Evolutionary conservation across 768 basidiomycete species (phyloP).

Genomic region (Tylopilus intermedius): DNA sequence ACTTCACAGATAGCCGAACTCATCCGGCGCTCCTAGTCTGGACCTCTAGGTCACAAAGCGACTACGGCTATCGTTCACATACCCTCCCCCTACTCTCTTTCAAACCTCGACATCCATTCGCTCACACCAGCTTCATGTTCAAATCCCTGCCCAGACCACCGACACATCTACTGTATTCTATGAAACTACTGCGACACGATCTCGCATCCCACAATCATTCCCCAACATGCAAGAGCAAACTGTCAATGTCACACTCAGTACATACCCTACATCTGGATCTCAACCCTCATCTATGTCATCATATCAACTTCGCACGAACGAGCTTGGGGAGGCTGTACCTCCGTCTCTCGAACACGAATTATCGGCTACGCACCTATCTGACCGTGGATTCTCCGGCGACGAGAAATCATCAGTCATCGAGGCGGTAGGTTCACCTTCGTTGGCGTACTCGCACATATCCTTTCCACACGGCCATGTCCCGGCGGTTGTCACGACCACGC

Average conservation of each 20-base stretch:
- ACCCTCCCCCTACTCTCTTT: constrained; percentile 47
- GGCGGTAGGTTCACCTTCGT: constrained; percentile 8
- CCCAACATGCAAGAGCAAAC: constrained; percentile 17
- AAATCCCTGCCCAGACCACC: constrained; percentile 28
- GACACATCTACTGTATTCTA: constrained; percentile 63
- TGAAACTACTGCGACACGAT: constrained; percentile 46
- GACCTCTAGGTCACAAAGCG: constrained; percentile 35
- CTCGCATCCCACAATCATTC: constrained; percentile 21
- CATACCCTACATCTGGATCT: constrained; percentile 31
- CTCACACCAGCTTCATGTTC: constrained; percentile 31
- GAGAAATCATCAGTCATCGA: constrained; percentile 2
- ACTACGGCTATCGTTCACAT: constrained; percentile 35
- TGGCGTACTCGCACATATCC: constrained; percentile 15
- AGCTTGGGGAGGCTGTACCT: constrained; percentile 5
- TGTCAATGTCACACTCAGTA: constrained; percentile 22
- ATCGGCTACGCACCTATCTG: constrained; percentile 20
- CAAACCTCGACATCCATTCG: constrained; percentile 35
- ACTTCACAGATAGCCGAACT: constrained; percentile 35
- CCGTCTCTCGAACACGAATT: constrained; percentile 22
- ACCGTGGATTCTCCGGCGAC: constrained; percentile 9
- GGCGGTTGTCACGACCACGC: constrained; percentile 47
- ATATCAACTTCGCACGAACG: constrained; percentile 25
- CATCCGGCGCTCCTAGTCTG: constrained; percentile 41
- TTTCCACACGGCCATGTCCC: constrained; percentile 45
- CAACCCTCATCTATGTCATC: constrained; percentile 31